These are phyloP conservation scores for Ganoderma sp. DNA, from an alignment of 1,284 basidiomycete genomes.

Conservation along the genomic window DNA sequence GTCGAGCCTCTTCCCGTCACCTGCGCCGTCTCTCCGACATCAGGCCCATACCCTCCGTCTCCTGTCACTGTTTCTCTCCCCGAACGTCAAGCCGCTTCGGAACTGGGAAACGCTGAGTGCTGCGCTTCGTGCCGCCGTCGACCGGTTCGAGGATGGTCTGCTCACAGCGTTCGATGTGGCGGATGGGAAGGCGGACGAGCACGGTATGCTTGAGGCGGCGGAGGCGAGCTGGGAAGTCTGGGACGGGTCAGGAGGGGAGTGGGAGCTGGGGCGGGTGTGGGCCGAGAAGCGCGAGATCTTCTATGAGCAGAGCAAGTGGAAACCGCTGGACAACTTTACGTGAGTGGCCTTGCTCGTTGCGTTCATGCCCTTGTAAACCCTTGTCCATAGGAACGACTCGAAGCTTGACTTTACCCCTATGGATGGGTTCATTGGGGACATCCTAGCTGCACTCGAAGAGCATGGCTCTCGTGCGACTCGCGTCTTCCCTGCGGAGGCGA, in stretches of 20 bases:
- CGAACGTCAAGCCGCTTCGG: constrained; percentile 66
- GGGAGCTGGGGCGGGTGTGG: constrained; percentile 93
- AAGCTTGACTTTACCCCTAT: constrained; percentile 88
- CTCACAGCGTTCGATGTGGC: constrained; percentile 86
- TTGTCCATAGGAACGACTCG: constrained; percentile 46
- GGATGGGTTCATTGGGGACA: constrained; percentile 85
- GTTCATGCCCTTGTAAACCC: constrained; percentile 6
- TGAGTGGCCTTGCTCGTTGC: constrained; percentile 48
- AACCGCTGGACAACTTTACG: constrained; percentile 85
- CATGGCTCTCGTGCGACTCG: constrained; percentile 83
- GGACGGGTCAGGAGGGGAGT: constrained; percentile 57
- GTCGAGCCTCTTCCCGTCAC: constrained; percentile 54
- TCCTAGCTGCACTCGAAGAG: constrained; percentile 69
- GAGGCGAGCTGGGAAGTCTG: constrained; percentile 85
- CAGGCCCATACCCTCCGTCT: constrained; percentile 72
- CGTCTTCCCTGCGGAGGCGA: constrained; percentile 83
- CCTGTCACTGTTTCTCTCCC: constrained; percentile 76
- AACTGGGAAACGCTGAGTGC: constrained; percentile 64
- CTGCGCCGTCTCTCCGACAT: constrained; percentile 47
- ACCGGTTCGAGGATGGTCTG: constrained; percentile 86
- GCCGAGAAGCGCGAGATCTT: constrained; percentile 95
- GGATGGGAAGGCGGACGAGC: constrained; percentile 74
- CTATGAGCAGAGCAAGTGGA: constrained; percentile 82
- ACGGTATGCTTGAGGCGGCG: constrained; percentile 79
- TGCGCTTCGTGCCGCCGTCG: constrained; percentile 79